Percentiles rank a stretch among this genome's conserved stretches.
These are phyloP conservation scores for Gossypium lobatum DNA, from an alignment of 441 rosid genomes.

Conservation along the genomic window DNA sequence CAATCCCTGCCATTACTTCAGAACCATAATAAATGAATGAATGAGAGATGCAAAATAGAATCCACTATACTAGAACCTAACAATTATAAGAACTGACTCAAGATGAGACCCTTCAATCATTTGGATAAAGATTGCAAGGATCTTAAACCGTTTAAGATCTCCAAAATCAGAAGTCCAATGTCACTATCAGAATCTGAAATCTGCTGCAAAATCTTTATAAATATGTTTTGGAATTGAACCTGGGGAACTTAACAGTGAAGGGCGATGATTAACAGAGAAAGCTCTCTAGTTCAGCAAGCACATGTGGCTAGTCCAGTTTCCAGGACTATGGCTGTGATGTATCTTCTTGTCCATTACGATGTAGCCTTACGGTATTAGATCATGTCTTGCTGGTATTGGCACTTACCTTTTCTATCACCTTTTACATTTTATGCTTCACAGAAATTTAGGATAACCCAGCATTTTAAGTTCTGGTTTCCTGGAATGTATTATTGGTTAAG, in stretches of 20 bases:
- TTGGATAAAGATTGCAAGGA: background rate
- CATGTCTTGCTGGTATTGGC: background rate
- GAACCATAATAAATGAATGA: background rate
- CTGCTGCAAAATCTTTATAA: background rate
- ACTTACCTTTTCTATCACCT: background rate
- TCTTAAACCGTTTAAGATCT: background rate
- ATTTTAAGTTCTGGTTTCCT: background rate
- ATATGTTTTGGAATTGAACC: background rate
- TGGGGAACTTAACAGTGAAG: background rate
- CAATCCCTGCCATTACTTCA: background rate
- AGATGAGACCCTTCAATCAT: background rate
- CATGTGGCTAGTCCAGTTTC: no score
- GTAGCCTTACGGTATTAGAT: background rate
- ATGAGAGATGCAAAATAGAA: background rate
- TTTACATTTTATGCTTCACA: background rate
- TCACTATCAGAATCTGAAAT: background rate
- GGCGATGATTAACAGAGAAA: background rate
- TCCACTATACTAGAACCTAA: background rate
- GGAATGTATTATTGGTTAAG: slow-evolving; percentile 3
- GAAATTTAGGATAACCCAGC: background rate
- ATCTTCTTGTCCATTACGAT: background rate
- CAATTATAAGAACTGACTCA: background rate
- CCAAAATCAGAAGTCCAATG: background rate
- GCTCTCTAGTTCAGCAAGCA: background rate
- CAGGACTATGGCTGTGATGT: background rate